Percentiles rank a stretch among this genome's conserved stretches.
Evolutionary conservation across 108 stramenopile species (phyloP).

Genomic region (Mayamaea pseudoterrestris): DNA sequence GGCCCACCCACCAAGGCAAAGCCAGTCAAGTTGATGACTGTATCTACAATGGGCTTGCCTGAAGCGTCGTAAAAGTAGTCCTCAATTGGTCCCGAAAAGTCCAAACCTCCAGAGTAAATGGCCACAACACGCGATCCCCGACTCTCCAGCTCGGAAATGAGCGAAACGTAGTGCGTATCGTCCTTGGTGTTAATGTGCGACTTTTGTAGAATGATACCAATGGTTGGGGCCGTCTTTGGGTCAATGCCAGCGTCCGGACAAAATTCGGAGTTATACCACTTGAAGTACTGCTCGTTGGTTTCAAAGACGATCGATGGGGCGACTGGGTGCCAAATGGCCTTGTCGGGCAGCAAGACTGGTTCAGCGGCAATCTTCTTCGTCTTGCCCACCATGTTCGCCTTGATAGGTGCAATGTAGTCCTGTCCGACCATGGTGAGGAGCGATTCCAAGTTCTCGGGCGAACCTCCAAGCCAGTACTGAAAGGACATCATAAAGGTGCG

Average conservation of each 20-base stretch:
- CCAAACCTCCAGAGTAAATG: conserved; percentile 92
- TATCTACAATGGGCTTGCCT: conserved; percentile 82
- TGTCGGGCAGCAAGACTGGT: conserved; percentile 93
- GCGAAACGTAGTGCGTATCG: conserved; percentile 91
- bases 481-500: conserved; percentile 97
- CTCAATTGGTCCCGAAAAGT: conserved; percentile 92
- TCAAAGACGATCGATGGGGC: conserved; percentile 89
- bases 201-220: conserved; percentile 94
- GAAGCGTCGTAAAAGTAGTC: conserved; percentile 82
- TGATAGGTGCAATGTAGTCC: conserved; percentile 80
- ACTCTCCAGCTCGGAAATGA: conserved; percentile 90
- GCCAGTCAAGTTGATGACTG: conserved; percentile 92
- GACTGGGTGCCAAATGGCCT: conserved; percentile 96
- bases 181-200: conserved; percentile 98
- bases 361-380: conserved; percentile 70
- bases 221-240: conserved; percentile 70
- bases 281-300: conserved; percentile 66
- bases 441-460: conserved; percentile 87
- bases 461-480: conserved; percentile 96
- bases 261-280: conserved; percentile 92
- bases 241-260: conserved; percentile 91
- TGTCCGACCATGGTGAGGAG: conserved; percentile 88
- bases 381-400: conserved; percentile 64
- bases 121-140: conserved; percentile 85
- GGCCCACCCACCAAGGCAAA: conserved; percentile 95